phyloP scores from a whole-genome alignment of 192 early-diverging fungal species.

The Rhizophagus prolifer region DNA sequence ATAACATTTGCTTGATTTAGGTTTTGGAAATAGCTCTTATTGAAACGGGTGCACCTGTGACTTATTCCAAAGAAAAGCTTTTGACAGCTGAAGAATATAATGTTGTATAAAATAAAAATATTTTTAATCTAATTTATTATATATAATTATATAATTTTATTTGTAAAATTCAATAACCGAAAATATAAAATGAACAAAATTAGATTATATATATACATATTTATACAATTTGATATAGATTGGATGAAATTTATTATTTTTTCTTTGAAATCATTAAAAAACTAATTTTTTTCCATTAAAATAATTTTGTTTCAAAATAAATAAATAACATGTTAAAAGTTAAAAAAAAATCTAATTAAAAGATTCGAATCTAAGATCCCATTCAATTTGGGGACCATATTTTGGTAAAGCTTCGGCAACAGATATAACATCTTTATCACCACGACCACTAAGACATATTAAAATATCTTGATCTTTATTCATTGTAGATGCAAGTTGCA shows the following conservation, averaged over 20 bases:
- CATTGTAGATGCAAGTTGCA: slow-evolving; percentile 75
- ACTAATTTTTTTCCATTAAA: no score
- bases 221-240: no score
- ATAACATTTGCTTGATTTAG: slow-evolving; percentile 33
- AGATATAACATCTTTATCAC: slow-evolving; percentile 96
- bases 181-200: no score
- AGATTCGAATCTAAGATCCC: slow-evolving; percentile 53
- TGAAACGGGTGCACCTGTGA: slow-evolving; percentile 58
- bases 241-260: no score
- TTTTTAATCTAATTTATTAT: neutral
- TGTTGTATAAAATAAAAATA: slow-evolving; percentile 60
- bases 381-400: slow-evolving; percentile 89
- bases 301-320: neutral
- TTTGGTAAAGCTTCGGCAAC: slow-evolving; percentile 89
- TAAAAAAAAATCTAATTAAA: neutral
- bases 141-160: no score
- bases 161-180: no score
- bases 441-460: slow-evolving; percentile 88
- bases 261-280: no score
- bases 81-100: slow-evolving; percentile 79
- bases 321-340: neutral
- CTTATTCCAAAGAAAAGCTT: slow-evolving; percentile 72
- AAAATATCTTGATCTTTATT: slow-evolving; percentile 78
- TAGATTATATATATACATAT: no score
- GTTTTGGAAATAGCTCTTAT: slow-evolving; percentile 52